Percentiles rank a stretch among this genome's conserved stretches.
phyloP scores from a whole-genome alignment of 306 rosid genomes.

The Trifolium fragiferum region DNA sequence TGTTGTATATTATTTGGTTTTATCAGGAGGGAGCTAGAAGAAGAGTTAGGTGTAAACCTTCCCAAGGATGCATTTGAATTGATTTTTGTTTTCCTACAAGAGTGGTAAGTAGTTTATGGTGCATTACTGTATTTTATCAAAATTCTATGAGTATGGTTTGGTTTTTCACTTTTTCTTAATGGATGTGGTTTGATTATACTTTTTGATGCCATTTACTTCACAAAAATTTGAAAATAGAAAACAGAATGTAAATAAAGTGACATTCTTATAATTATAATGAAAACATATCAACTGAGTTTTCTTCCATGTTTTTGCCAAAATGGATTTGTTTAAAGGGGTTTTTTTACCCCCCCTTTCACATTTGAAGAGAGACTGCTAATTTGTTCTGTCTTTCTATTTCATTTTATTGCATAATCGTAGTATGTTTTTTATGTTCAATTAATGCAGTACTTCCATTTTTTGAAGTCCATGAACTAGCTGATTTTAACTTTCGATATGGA shows the following conservation, averaged over 20 bases:
- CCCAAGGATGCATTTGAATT: slow-evolving; percentile 89
- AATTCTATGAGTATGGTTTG: slow-evolving; percentile 6
- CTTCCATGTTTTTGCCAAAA: background rate
- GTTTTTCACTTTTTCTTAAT: slow-evolving; percentile 26
- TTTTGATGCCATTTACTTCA: background rate
- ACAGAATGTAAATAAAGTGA: slow-evolving; percentile 1
- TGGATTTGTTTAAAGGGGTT: slow-evolving; percentile 19
- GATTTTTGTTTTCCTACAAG: slow-evolving; percentile 73
- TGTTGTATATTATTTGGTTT: slow-evolving; percentile 35
- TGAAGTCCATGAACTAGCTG: slow-evolving; percentile 38
- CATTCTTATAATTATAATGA: slow-evolving; percentile 23
- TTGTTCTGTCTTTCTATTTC: background rate
- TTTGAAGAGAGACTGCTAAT: slow-evolving; percentile 24
- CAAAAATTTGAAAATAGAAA: background rate
- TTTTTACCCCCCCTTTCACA: slow-evolving; percentile 8
- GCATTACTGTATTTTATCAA: slow-evolving; percentile 13
- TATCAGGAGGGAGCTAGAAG: slow-evolving; percentile 91
- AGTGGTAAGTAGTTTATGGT: slow-evolving; percentile 63
- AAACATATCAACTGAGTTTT: slow-evolving; percentile 27
- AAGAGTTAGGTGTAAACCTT: slow-evolving; percentile 90
- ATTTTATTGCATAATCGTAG: background rate
- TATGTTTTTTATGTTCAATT: slow-evolving; percentile 21
- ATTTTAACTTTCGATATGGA: slow-evolving; percentile 43
- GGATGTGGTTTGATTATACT: slow-evolving; percentile 7
- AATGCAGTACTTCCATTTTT: slow-evolving; percentile 16